These are phyloP conservation scores for Fusarium nodosum DNA, from an alignment of 2,329 filamentous ascomycete species.

Conservation along the genomic window DNA sequence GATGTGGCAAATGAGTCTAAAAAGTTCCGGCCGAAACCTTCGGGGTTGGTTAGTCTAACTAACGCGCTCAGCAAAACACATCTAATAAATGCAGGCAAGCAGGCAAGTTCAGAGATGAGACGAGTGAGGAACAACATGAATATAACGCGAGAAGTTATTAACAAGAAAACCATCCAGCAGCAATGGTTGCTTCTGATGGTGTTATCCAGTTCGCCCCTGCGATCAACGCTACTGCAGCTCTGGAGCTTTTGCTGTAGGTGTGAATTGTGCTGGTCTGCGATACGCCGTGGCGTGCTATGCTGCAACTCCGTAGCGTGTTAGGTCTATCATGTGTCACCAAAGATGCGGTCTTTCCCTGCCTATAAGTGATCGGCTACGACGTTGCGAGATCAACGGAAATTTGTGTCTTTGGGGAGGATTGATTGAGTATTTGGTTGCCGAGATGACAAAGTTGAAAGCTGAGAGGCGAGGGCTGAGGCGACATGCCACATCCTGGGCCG, in stretches of 20 bases:
- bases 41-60: slow-evolving; percentile 32
- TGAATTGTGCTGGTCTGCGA: background rate
- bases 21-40: slow-evolving; percentile 46
- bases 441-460: slow-evolving; percentile 39
- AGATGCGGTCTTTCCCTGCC: slow-evolving; percentile 34
- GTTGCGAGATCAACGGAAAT: slow-evolving; percentile 44
- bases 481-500: slow-evolving; percentile 20
- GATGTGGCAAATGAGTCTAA: slow-evolving; percentile 36
- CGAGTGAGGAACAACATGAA: slow-evolving; percentile 24
- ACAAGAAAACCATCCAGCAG: slow-evolving; percentile 21
- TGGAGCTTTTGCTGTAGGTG: slow-evolving; percentile 20
- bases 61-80: slow-evolving; percentile 14
- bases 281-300: slow-evolving; percentile 11
- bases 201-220: slow-evolving; percentile 32
- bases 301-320: slow-evolving; percentile 26
- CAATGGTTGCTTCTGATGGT: slow-evolving; percentile 32
- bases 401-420: slow-evolving; percentile 27
- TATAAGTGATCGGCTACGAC: slow-evolving; percentile 42
- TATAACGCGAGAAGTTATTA: slow-evolving; percentile 21
- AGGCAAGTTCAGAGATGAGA: slow-evolving; percentile 26
- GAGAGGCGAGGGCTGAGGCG: slow-evolving; percentile 22
- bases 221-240: slow-evolving; percentile 39
- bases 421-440: slow-evolving; percentile 30
- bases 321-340: slow-evolving; percentile 26
- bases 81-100: slow-evolving; percentile 7